Evolutionary conservation across 1,284 basidiomycete species (phyloP).

Genomic region (Rhodotorula mucilaginosa): DNA sequence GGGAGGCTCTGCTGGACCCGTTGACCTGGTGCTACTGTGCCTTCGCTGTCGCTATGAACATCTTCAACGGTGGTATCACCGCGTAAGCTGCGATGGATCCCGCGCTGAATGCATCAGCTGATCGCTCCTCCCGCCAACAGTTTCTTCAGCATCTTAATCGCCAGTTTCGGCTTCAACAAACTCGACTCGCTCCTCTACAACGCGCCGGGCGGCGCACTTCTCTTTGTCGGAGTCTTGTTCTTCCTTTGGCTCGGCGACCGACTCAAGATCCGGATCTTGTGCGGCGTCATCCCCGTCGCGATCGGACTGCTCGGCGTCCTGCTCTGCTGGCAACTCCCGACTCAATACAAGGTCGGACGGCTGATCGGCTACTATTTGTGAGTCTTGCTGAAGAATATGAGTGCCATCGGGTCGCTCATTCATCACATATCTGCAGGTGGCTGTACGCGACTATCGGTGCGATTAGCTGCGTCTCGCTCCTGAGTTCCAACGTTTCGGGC

Average conservation of each 20-base stretch:
- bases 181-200: conserved; percentile 11
- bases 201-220: conserved; percentile 11
- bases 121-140: neutral
- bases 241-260: conserved; percentile 14
- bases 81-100: neutral
- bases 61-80: conserved; percentile 20
- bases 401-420: neutral
- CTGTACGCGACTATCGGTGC: conserved; percentile 1
- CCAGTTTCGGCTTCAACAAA: conserved; percentile 2
- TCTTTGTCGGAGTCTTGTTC: conserved; percentile 5
- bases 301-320: conserved; percentile 14
- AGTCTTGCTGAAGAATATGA: neutral
- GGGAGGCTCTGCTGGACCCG: conserved; percentile 45
- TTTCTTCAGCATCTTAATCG: conserved; percentile 14
- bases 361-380: conserved; percentile 19
- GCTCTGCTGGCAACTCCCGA: conserved; percentile 15
- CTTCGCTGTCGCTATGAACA: conserved; percentile 1
- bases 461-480: conserved; percentile 4
- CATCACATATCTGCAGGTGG: neutral
- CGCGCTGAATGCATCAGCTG: too few relatives aligned
- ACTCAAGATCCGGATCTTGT: neutral
- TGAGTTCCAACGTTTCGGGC: conserved; percentile 5
- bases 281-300: neutral
- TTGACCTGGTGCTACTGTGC: conserved; percentile 19
- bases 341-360: conserved; percentile 1